Evolutionary conservation across 2,329 filamentous ascomycete genomes (phyloP).

Genomic region (Mariannaea sp.): DNA sequence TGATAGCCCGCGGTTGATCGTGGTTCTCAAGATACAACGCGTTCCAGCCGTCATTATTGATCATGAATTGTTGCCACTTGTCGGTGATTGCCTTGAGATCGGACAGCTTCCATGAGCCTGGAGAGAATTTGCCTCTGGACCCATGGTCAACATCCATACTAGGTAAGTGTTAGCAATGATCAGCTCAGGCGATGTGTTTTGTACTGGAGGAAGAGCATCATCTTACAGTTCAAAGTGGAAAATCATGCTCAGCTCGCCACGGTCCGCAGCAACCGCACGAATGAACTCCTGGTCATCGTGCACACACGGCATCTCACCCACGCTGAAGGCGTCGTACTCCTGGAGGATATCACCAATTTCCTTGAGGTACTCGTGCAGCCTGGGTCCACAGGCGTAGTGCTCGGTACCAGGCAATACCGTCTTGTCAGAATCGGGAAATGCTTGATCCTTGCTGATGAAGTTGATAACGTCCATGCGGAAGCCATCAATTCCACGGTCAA

Average conservation of each 20-base stretch:
- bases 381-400: conserved; percentile 59
- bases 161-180: conserved; percentile 6
- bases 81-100: conserved; percentile 58
- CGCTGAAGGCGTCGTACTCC: conserved; percentile 56
- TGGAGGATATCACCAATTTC: conserved; percentile 51
- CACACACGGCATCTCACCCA: conserved; percentile 56
- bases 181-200: background rate
- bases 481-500: conserved; percentile 68
- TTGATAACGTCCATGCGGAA: conserved; percentile 73
- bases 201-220: background rate
- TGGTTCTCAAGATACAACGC: conserved; percentile 70
- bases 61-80: conserved; percentile 65
- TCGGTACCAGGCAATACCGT: conserved; percentile 43
- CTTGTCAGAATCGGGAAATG: conserved; percentile 55
- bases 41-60: conserved; percentile 65
- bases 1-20: conserved; percentile 65
- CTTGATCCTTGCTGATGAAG: conserved; percentile 65
- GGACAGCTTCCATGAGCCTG: conserved; percentile 51
- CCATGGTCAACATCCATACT: conserved; percentile 57
- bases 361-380: conserved; percentile 52
- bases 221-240: conserved; percentile 70
- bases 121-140: conserved; percentile 49
- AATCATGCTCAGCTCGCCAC: conserved; percentile 70
- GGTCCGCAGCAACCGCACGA: conserved; percentile 57
- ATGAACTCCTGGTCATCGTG: conserved; percentile 50